These are phyloP conservation scores for Tricholoma hemisulphureum DNA, from an alignment of 768 basidiomycete species.

Conservation along the genomic window DNA sequence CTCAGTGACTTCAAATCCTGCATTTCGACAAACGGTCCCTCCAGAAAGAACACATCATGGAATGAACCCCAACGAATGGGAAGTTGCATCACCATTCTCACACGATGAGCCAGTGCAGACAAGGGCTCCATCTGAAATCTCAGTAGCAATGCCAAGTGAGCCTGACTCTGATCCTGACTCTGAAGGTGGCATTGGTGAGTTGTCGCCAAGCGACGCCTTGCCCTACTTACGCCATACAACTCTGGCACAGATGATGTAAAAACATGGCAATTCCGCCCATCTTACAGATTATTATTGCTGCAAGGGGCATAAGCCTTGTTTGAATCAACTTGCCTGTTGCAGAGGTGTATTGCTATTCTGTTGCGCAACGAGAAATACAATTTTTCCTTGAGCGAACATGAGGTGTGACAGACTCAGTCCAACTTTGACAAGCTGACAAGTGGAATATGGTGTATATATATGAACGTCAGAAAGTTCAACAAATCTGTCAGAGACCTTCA, in stretches of 20 bases:
- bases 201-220: too few species aligned
- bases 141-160: not conserved
- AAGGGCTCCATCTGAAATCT: not conserved
- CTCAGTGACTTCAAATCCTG: not conserved
- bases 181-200: not conserved
- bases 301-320: too few species aligned
- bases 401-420: too few species aligned
- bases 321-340: too few species aligned
- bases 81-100: not conserved
- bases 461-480: too few species aligned
- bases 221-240: not conserved
- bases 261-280: not conserved
- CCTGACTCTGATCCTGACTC: not conserved
- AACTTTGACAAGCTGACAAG: too few species aligned
- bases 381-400: too few species aligned
- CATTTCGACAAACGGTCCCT: not conserved
- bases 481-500: not conserved
- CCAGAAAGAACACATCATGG: not conserved
- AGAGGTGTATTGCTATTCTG: too few species aligned
- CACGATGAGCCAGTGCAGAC: not conserved
- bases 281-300: not conserved
- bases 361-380: too few species aligned
- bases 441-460: too few species aligned
- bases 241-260: not conserved
- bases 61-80: not conserved